phyloP scores from a whole-genome alignment of 805 yeast species.

The Tetrapisispora fleetii region DNA sequence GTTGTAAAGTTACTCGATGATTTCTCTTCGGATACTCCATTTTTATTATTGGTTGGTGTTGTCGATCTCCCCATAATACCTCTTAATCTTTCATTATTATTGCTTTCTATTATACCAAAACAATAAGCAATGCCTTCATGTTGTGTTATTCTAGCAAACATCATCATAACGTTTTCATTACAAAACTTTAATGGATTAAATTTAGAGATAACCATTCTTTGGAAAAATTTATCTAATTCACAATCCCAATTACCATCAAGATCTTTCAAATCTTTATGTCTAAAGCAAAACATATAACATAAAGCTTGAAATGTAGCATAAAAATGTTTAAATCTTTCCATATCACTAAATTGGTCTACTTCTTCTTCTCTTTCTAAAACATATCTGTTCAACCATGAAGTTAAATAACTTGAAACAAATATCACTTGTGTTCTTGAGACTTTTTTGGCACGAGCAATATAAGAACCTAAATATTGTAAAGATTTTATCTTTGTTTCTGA shows the following conservation, averaged over 20 bases:
- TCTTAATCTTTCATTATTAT: conserved; percentile 44
- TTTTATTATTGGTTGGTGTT: not conserved
- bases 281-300: conserved; percentile 83
- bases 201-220: conserved; percentile 70
- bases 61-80: conserved; percentile 32
- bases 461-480: conserved; percentile 84
- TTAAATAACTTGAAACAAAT: conserved; percentile 71
- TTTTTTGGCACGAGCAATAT: conserved; percentile 74
- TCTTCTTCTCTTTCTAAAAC: conserved; percentile 80
- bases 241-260: conserved; percentile 57
- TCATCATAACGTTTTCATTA: conserved; percentile 84
- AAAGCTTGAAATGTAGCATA: conserved; percentile 88
- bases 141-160: conserved; percentile 89
- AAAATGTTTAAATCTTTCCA: conserved; percentile 83
- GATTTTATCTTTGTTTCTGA: conserved; percentile 76
- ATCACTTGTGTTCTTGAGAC: conserved; percentile 63
- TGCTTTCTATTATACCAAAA: conserved; percentile 84
- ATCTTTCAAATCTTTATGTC: conserved; percentile 51
- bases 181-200: conserved; percentile 92
- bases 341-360: conserved; percentile 56
- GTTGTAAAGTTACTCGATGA: conserved; percentile 17
- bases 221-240: conserved; percentile 76
- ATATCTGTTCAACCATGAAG: conserved; percentile 76
- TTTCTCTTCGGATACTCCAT: conserved; percentile 4
- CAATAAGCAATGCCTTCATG: conserved; percentile 86